Conservation (phyloP, 1,284 basidiomycete genomes). For the Fistulina hepatica region DNA sequence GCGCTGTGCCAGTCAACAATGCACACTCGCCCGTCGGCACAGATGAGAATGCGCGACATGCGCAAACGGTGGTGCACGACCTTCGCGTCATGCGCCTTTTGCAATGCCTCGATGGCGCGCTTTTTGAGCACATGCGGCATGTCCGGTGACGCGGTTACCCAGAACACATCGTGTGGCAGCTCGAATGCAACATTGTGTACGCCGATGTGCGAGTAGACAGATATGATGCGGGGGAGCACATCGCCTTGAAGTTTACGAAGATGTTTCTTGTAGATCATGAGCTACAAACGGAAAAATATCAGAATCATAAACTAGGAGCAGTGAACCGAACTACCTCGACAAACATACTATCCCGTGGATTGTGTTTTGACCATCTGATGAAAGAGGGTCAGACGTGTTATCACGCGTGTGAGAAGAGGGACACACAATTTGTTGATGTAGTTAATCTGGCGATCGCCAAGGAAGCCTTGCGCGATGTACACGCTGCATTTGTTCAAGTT, state of each 20-base stretch:
- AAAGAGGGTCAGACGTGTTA: too few relatives aligned
- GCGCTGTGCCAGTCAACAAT: constrained; percentile 47
- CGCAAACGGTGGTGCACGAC: constrained; percentile 41
- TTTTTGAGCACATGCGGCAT: constrained; percentile 43
- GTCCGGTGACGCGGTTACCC: constrained; percentile 41
- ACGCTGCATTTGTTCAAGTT: too few relatives aligned
- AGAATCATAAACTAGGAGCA: too few relatives aligned
- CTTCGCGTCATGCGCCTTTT: constrained; percentile 37
- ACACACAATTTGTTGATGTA: neutral
- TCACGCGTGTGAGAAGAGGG: too few relatives aligned
- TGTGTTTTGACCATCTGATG: too few relatives aligned
- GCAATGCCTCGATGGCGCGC: constrained; percentile 36
- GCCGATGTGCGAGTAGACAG: constrained; percentile 31
- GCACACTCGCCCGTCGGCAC: constrained; percentile 41
- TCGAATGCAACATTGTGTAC: constrained; percentile 34
- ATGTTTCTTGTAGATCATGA: constrained; percentile 33
- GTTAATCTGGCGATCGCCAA: neutral
- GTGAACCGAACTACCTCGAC: too few relatives aligned
- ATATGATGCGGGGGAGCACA: constrained; percentile 43
- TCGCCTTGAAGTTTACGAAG: constrained; percentile 42
- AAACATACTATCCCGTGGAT: too few relatives aligned
- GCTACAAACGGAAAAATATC: too few relatives aligned
- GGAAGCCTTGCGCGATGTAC: neutral
- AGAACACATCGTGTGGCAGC: constrained; percentile 40
- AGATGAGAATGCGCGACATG: constrained; percentile 46